Conservation (phyloP, 208 protist species). For the Jaenimonas drosophilae region DNA sequence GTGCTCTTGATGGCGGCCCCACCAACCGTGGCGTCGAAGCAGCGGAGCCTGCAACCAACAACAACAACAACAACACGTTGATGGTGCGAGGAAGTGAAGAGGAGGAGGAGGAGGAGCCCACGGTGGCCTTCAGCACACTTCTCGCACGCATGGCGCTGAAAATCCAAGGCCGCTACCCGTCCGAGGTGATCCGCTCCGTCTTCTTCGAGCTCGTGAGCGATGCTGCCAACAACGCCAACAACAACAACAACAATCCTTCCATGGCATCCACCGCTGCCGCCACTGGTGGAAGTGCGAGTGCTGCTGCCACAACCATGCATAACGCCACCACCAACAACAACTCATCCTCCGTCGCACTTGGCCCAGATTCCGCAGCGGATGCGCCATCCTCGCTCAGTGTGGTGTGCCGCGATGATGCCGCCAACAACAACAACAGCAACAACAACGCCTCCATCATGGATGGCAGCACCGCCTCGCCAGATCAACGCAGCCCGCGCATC, state of each 20-base stretch:
- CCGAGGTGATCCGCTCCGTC: conserved; percentile 41
- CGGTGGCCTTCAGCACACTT: conserved; percentile 59
- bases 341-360: too few species aligned
- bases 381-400: too few species aligned
- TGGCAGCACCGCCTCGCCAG: too few species aligned
- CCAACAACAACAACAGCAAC: too few species aligned
- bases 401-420: too few species aligned
- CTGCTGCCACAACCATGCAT: too few species aligned
- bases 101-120: conserved; percentile 10
- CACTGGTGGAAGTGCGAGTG: neutral
- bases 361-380: neutral
- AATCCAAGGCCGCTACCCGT: conserved; percentile 63
- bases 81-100: neutral
- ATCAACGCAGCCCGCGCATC: too few species aligned
- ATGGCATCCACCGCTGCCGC: neutral
- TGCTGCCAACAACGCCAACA: conserved; percentile 7
- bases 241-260: conserved; percentile 3
- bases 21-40: neutral
- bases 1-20: too few species aligned
- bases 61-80: neutral
- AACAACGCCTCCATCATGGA: too few species aligned
- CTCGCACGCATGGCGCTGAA: conserved; percentile 58
- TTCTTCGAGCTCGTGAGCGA: conserved; percentile 48
- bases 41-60: neutral
- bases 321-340: too few species aligned